These are phyloP conservation scores for Coemansia sp. DNA, from an alignment of 192 early-diverging fungal genomes.

Conservation along the genomic window DNA sequence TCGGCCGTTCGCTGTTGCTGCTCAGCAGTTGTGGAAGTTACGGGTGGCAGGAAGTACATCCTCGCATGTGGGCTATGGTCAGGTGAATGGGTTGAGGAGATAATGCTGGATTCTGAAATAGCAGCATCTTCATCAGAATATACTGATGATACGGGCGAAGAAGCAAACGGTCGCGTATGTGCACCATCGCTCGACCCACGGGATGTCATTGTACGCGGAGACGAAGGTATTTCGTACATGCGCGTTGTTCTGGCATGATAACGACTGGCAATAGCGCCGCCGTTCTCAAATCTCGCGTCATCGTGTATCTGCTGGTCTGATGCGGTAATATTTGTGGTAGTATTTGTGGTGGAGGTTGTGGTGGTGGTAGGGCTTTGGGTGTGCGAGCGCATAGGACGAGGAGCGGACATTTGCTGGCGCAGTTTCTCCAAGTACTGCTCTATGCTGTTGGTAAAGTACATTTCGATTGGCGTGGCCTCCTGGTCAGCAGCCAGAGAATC, in stretches of 20 bases:
- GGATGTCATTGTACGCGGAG: constrained; percentile 38
- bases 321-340: no score
- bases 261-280: neutral
- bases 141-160: neutral
- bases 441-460: constrained; percentile 40
- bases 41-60: neutral
- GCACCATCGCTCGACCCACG: neutral
- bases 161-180: neutral
- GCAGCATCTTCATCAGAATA: neutral
- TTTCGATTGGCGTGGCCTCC: constrained; percentile 25
- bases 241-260: neutral
- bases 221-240: constrained; percentile 22
- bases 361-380: neutral
- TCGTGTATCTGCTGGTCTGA: neutral
- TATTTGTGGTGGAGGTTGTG: no score
- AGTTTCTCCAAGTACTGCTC: constrained; percentile 47
- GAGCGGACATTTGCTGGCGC: constrained; percentile 27
- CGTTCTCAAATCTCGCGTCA: neutral
- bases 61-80: no score
- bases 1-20: neutral
- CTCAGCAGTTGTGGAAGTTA: neutral
- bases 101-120: constrained; percentile 3
- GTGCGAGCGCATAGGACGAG: neutral
- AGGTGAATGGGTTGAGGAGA: neutral
- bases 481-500: constrained; percentile 29